Evolutionary conservation across 768 basidiomycete genomes (phyloP), one percentile per base, ranked within the genome.

Genomic region (Pleurotus giganteus): DNA sequence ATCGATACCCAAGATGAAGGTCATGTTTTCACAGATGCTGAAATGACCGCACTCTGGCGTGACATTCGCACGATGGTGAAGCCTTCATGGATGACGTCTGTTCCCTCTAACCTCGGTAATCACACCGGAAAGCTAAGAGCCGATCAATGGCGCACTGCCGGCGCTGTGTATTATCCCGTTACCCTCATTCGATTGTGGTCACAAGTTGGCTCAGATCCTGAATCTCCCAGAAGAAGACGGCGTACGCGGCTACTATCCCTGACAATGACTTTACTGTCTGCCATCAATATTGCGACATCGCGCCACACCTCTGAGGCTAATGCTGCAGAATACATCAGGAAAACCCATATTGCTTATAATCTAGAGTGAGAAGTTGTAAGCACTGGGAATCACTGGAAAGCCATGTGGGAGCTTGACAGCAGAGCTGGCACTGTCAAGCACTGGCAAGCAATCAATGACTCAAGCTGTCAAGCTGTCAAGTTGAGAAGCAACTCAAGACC

Each of bases 161-260:
- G 53, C 6, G 67, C 62, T 0, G 52, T 71, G 9, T 69, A 69
- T 43, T 49, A 75, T 4, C 73, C 71, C 0, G 58, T 75, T 9
- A 63, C 70, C 0, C 61, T 75, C 1, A 57, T 70, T 21, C 68
- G 61, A n/a, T 27, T 71, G 8, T 73, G 71, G 66, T n/a, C 12
- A 4, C n/a, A 23, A 23, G 59, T 68, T 24, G 54, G 52, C 34
- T 47, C 45, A 24, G 39, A 42, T 47, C 13, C 34, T 21, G 11
- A 12, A n/a, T n/a, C n/a, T 21, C 29, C 15, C 15, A 27, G 9
- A 17, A 42, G 28, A n/a, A 15, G 21, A 11, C 42, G 47, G 24
- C 21, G 24, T 13, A n/a, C 23, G 26, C 9, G 31, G 19, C 37
- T 53, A 32, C 23, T 57, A 28, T 17, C 26, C n/a, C 37, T 39